Conservation (phyloP, 2,329 filamentous ascomycete species). For the Botrytis paeoniae region DNA sequence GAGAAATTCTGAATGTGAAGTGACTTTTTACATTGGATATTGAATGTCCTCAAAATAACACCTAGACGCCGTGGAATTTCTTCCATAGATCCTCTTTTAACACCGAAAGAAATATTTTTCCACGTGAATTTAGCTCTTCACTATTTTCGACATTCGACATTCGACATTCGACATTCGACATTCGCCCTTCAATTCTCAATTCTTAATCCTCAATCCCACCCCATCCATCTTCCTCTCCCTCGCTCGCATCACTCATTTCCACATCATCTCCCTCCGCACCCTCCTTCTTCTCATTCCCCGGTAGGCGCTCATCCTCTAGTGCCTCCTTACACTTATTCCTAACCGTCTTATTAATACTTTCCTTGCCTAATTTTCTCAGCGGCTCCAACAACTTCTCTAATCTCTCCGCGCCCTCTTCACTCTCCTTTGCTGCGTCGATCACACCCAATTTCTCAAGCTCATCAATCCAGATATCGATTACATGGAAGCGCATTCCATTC, state of each 20-base stretch:
- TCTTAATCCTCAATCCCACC: constrained; percentile 36
- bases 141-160: constrained; percentile 27
- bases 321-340: constrained; percentile 67
- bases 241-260: constrained; percentile 31
- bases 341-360: constrained; percentile 67
- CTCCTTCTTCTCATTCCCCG: constrained; percentile 50
- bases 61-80: constrained; percentile 12
- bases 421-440: constrained; percentile 41
- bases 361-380: constrained; percentile 44
- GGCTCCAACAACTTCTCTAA: constrained; percentile 43
- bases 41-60: constrained; percentile 17
- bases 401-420: constrained; percentile 38
- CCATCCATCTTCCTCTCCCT: constrained; percentile 31
- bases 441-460: constrained; percentile 73
- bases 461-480: constrained; percentile 88
- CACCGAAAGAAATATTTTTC: constrained; percentile 8
- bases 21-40: constrained; percentile 13
- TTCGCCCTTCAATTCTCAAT: constrained; percentile 26
- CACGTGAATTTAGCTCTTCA: background rate
- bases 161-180: constrained; percentile 28
- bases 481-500: constrained; percentile 81
- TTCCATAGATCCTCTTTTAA: constrained; percentile 5
- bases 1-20: background rate
- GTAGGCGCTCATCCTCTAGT: constrained; percentile 70
- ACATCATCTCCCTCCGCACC: constrained; percentile 4